Percentiles rank a stretch among this genome's conserved stretches.
phyloP scores from a whole-genome alignment of 306 rosid genomes.

The Elaeagnus macrophylla region DNA sequence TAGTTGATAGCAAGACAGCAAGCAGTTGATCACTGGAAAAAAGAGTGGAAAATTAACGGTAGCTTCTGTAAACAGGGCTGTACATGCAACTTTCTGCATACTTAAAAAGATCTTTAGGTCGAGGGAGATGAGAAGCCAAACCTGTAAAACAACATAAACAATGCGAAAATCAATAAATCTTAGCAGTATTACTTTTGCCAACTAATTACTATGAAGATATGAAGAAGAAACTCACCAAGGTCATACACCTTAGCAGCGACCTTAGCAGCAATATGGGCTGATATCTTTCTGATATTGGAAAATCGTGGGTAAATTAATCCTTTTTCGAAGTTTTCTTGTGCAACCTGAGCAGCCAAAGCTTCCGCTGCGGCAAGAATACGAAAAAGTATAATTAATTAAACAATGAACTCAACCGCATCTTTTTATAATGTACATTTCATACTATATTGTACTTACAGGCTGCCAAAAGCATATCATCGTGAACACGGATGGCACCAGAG shows the following conservation, averaged over 20 bases:
- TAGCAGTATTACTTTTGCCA: background rate
- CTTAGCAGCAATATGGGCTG: slow-evolving; percentile 86
- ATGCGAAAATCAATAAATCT: slow-evolving; percentile 4
- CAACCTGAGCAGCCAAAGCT: slow-evolving; percentile 77
- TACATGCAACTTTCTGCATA: slow-evolving; percentile 96
- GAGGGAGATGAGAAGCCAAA: slow-evolving; percentile 88
- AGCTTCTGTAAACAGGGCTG: slow-evolving; percentile 77
- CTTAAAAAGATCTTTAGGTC: slow-evolving; percentile 80
- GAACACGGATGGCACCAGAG: slow-evolving; percentile 91
- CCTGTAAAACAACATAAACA: slow-evolving; percentile 35
- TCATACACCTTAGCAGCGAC: slow-evolving; percentile 87
- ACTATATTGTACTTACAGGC: slow-evolving; percentile 62
- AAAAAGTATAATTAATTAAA: slow-evolving; percentile 3
- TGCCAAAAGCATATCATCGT: slow-evolving; percentile 89
- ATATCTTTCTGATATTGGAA: slow-evolving; percentile 83
- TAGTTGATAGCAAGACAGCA: background rate
- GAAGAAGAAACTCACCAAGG: slow-evolving; percentile 50
- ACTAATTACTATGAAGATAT: background rate
- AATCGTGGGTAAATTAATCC: slow-evolving; percentile 98
- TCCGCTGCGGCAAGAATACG: slow-evolving; percentile 51
- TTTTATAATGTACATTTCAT: background rate
- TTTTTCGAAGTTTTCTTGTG: slow-evolving; percentile 62
- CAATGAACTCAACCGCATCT: too few relatives aligned
- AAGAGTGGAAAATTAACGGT: slow-evolving; percentile 31
- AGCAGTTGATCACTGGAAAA: background rate